These are phyloP conservation scores for Aphanocladium album DNA, from an alignment of 2,329 filamentous ascomycete genomes.

Conservation along the genomic window DNA sequence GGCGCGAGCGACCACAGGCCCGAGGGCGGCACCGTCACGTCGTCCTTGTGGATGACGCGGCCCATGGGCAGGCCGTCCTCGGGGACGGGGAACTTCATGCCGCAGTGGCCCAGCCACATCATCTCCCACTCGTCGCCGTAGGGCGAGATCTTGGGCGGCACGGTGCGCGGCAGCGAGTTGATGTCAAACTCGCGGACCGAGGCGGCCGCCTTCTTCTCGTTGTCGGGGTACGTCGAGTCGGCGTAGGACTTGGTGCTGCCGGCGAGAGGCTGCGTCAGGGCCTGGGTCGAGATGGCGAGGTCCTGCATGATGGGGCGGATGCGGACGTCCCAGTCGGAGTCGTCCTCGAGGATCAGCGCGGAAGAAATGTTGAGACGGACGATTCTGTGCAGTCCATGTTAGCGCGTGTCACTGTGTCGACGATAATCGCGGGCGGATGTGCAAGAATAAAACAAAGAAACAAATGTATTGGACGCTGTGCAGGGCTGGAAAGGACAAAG, in stretches of 20 bases:
- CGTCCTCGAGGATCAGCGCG: slow-evolving; percentile 49
- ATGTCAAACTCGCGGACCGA: slow-evolving; percentile 14
- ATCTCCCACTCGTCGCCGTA: slow-evolving; percentile 46
- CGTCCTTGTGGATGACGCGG: slow-evolving; percentile 24
- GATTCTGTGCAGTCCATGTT: slow-evolving; percentile 23
- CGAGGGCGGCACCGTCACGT: slow-evolving; percentile 28
- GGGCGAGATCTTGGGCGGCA: slow-evolving; percentile 27
- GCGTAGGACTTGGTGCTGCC: slow-evolving; percentile 14
- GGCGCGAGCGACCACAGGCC: slow-evolving; percentile 27
- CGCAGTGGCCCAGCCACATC: slow-evolving; percentile 45
- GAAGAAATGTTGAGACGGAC: slow-evolving; percentile 38
- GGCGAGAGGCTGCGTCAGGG: slow-evolving; percentile 25
- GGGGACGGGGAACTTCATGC: slow-evolving; percentile 25
- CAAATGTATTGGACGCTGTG: not conserved
- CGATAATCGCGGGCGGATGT: not conserved
- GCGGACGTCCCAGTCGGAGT: slow-evolving; percentile 50
- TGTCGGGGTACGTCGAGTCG: slow-evolving; percentile 20
- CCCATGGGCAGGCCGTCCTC: slow-evolving; percentile 20
- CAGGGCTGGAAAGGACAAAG: not conserved
- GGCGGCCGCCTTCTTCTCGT: not conserved
- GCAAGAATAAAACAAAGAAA: too few relatives aligned
- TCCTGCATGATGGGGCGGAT: slow-evolving; percentile 41
- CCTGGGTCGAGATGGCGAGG: slow-evolving; percentile 30
- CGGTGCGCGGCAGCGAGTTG: slow-evolving; percentile 13
- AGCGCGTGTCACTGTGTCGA: not conserved